Percentiles rank a stretch among this genome's conserved stretches.
Conservation (phyloP, 129 eudicot genomes). For the Kitagawia praeruptora region DNA sequence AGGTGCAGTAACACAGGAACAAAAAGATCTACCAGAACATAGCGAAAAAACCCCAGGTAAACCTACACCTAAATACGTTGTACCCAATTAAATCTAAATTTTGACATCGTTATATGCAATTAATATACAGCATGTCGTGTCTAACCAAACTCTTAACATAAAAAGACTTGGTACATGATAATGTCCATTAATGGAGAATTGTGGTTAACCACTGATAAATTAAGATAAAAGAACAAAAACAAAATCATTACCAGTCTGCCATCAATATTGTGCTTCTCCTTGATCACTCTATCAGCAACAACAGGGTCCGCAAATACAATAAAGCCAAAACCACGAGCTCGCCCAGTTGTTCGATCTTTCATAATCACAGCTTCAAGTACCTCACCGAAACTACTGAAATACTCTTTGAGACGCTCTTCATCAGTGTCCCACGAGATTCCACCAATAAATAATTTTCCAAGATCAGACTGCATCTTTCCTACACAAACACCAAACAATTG, state of each 20-base stretch:
- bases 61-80: not conserved
- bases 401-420: not conserved
- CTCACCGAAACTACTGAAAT: slow-evolving; percentile 3
- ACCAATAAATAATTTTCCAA: slow-evolving; percentile 9
- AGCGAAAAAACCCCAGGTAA: not conserved
- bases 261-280: slow-evolving; percentile 13
- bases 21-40: not conserved
- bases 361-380: slow-evolving; percentile 8
- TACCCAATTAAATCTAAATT: not conserved
- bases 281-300: slow-evolving; percentile 8
- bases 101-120: not conserved
- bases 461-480: slow-evolving; percentile 11
- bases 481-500: not conserved
- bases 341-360: slow-evolving; percentile 9
- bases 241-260: slow-evolving; percentile 1
- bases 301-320: not conserved
- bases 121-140: not conserved
- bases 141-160: not conserved
- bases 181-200: not conserved
- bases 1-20: slow-evolving; percentile 7
- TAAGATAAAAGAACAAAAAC: not conserved
- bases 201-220: not conserved
- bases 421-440: slow-evolving; percentile 12
- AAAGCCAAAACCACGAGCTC: slow-evolving; percentile 11
- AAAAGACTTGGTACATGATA: not conserved